Evolutionary conservation across 106 monocot species (phyloP), one percentile per base, ranked within the genome.

Genomic region (Gastrodia elata): DNA sequence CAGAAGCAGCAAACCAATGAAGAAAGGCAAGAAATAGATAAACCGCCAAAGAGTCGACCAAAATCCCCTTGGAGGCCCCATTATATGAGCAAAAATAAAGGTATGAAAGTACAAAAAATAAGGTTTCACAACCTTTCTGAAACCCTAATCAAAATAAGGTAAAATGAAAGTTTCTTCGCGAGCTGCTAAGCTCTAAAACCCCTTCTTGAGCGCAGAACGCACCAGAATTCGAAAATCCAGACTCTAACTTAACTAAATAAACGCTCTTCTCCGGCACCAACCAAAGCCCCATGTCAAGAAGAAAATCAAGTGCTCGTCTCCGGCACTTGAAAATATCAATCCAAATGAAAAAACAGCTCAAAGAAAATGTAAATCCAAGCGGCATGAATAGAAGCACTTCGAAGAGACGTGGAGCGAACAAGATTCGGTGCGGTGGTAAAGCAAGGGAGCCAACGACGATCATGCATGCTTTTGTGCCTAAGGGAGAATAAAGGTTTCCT

Each of bases 41-140:
- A 72, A 28, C 46, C 34, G 44, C 71, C 71, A 72, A 10, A 72
- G 48, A 16, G 71, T 72, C 43, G 46, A 27, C 43, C 43, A 72
- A 48, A 72, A 72, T 0, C 71, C 48, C n/a, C 71, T 72, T 16
- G 43, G 71, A 48, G 71, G 71, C 38, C 49, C 71, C 71, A 72
- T 72, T 38, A 33, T 4, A 15, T 5, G 22, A 20, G 18, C 8
- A 38, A 25, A 68, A 26, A 27, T 32, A 40, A 16, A 70, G n/a
- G n/a, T n/a, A 41, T 20, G 2, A 70, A 27, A 3, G 27, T 2
- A 5, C 0, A 42, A 24, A 40, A 24, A 13, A 27, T 10, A 26
- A 24, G 1, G 22, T 42, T 26, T 28, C 24, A 18, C 32, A 33
- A 8, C 13, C 26, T 42, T 43, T 70, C 28, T 70, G 20, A n/a